A percentile compares a stretch with the other conserved stretches of the same genome.
Conservation (phyloP, 1,284 basidiomycete genomes). For the Ustilago shanxiensis region DNA sequence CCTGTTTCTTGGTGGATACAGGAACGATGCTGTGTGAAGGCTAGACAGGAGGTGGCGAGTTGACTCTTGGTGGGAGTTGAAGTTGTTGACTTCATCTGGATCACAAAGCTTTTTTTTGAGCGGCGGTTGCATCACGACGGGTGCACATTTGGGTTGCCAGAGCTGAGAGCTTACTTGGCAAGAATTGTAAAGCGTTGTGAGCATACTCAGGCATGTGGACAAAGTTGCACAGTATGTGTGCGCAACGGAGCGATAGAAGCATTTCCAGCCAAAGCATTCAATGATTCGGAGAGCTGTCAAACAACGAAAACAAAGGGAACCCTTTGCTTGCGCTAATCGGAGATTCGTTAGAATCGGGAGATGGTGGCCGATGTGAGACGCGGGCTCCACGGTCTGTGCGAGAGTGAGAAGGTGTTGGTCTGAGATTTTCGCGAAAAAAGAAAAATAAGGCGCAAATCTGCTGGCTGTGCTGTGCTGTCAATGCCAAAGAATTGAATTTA, state of each 20-base stretch:
- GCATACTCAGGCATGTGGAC: not conserved
- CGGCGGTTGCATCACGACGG: too few relatives aligned
- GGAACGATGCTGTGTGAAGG: too few relatives aligned
- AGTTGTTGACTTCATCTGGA: not conserved
- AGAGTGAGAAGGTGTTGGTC: slow-evolving; percentile 8
- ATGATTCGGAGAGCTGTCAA: slow-evolving; percentile 17
- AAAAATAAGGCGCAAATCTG: not conserved
- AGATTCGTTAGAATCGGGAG: slow-evolving; percentile 2
- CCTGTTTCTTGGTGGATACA: too few relatives aligned
- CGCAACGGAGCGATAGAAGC: too few relatives aligned
- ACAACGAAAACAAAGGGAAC: slow-evolving; percentile 29
- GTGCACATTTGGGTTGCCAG: too few relatives aligned
- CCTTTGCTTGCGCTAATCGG: too few relatives aligned
- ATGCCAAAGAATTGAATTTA: too few relatives aligned
- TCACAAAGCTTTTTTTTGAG: not conserved
- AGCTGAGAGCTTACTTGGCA: not conserved
- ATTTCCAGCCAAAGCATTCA: too few relatives aligned
- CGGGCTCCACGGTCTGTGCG: slow-evolving; percentile 5
- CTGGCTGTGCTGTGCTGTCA: slow-evolving; percentile 9
- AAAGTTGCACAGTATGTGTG: not conserved
- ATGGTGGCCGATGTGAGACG: not conserved
- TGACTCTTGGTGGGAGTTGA: not conserved
- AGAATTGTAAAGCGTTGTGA: not conserved
- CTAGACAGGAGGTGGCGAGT: not conserved
- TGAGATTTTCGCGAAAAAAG: slow-evolving; percentile 1